Base-by-base conservation (phyloP, 257 asterid genomes). In the Nicotiana sylvestris region DNA sequence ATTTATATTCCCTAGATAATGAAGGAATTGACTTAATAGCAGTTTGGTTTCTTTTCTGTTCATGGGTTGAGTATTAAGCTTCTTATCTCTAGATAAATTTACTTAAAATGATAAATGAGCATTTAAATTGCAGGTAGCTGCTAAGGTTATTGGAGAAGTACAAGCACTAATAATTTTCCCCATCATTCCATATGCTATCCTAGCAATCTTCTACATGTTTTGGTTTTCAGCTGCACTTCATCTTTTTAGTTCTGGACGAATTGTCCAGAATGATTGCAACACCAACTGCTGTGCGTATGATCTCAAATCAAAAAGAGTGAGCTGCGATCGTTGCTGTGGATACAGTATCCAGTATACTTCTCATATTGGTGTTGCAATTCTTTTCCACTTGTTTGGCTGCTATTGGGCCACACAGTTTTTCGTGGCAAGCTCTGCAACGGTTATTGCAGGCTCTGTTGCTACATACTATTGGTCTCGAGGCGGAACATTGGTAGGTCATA, bases 91-190 rank as follows among this genome's bases (percentile, higher is more conserved):
- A 21, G 60, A 72, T 72, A 72, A 11, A 43, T 43, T 72, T 49
- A 46, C 61, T 25, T 46, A 12, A 49, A 74, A 74, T 74, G 66
- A 65, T 85, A 30, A 79, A 76, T 78, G 30, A 5, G 49, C 77
- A 33, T 74, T 11, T 81, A 76, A 82, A 85, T 80, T 86, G 13
- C 86, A 96, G 99, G 99, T 95, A 84, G 99, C 99, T 79, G 99
- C 99, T 33, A 96, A 96, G 88, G 99, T 96, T 86, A 96, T 96
- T 13, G 98, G 99, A 85, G 99, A 96, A 89, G 95, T 96, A 65
- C 99, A 89, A 29, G 98, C 98, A 2, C 88, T 96, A 68, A 91
- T 95, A 78, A 86, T 96, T 56, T 96, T 93, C 81, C 99, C 99
- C 12, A 90, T 90, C 66, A 91, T 96, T 68, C 98, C 99, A 21